Evolutionary conservation across 352 stramenopile genomes (phyloP), one percentile per base, ranked within the genome.

Genomic region (Phytopythium chamaehyphon): DNA sequence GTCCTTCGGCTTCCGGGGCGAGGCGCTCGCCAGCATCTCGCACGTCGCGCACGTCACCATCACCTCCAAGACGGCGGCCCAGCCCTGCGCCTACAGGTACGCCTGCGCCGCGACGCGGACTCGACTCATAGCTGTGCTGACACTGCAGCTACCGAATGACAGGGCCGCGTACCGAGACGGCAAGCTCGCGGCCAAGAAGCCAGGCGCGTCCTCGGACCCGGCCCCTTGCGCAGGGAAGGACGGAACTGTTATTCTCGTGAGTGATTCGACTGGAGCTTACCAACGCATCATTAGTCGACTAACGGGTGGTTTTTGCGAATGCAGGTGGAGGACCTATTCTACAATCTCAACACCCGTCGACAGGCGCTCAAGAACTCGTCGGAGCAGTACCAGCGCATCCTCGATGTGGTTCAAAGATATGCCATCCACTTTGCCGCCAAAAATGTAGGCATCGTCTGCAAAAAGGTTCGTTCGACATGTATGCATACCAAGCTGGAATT

Each of bases 1-100:
- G 12, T 99, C 96, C 35, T 99, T 99, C 71, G 97, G 97, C 19
- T 99, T 99, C 72, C 88, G 97, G 14, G 97, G 97, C 1, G 97
- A 99, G 78, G 97, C 97, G 14, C 83, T 99, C 24, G 96, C 96
- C 24, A 98, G 88, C 56, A 97, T 99, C 57, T 97, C 88, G 37
- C 90, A 98, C 51, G 96, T 99, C 23, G 90, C 94, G 5, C 76
- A 96, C 55, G 86, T 98, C 22, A 80, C 83, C 10, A 95, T 97
- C 67, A 93, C 81, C 8, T 93, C 87, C 47, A 93, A 93, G 58
- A 94, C 81, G 9, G 68, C 65, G 11, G 67, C 75, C 8, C 66
- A 95, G 48, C 63, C 69, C 0, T 96, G 85, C 33, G 88, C 85
- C 3, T 96, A 89, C 65, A 88, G 83, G 84, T 94, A 28, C 28